Evolutionary conservation across 164 flowering plant species (phyloP).

Genomic region (Brasenia schreberi): DNA sequence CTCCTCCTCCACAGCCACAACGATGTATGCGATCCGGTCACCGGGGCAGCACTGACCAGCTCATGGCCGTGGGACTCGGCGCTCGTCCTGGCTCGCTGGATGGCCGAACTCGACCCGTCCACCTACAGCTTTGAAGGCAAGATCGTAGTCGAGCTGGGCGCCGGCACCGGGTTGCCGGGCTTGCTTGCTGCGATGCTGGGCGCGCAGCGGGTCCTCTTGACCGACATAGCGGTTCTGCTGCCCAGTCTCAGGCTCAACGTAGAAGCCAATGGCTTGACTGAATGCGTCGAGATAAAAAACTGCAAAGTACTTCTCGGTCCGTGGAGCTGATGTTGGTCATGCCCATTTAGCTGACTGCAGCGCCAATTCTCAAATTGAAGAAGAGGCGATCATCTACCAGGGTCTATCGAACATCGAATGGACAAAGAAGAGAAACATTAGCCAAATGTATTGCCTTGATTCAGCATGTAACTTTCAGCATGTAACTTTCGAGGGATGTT

Average conservation of each 20-base stretch:
- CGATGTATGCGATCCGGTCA: slow-evolving; percentile 16
- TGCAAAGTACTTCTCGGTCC: slow-evolving; percentile 27
- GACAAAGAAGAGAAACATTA: slow-evolving; percentile 9
- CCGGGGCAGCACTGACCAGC: slow-evolving; percentile 29
- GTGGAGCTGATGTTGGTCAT: slow-evolving; percentile 6
- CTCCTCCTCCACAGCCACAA: slow-evolving; percentile 11
- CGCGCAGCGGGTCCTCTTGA: slow-evolving; percentile 22
- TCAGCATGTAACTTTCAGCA: slow-evolving; percentile 11
- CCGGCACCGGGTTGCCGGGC: slow-evolving; percentile 40
- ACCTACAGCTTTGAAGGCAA: slow-evolving; percentile 11
- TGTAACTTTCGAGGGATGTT: slow-evolving; percentile 23
- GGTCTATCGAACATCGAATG: slow-evolving; percentile 37
- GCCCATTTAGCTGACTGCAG: slow-evolving; percentile 9
- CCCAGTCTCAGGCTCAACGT: slow-evolving; percentile 20
- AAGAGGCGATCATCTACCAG: slow-evolving; percentile 63
- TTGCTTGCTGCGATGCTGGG: slow-evolving; percentile 29
- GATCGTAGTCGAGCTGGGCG: slow-evolving; percentile 29
- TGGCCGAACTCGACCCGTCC: slow-evolving; percentile 10
- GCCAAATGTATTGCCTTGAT: slow-evolving; percentile 23
- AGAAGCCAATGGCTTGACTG: slow-evolving; percentile 21
- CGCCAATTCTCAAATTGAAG: slow-evolving; percentile 37
- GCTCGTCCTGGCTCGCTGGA: slow-evolving; percentile 16
- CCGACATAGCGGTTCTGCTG: slow-evolving; percentile 22
- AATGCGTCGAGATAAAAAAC: slow-evolving; percentile 13
- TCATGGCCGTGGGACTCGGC: slow-evolving; percentile 42